phyloP scores from a whole-genome alignment of 306 rosid species.

The Quercus suber region DNA sequence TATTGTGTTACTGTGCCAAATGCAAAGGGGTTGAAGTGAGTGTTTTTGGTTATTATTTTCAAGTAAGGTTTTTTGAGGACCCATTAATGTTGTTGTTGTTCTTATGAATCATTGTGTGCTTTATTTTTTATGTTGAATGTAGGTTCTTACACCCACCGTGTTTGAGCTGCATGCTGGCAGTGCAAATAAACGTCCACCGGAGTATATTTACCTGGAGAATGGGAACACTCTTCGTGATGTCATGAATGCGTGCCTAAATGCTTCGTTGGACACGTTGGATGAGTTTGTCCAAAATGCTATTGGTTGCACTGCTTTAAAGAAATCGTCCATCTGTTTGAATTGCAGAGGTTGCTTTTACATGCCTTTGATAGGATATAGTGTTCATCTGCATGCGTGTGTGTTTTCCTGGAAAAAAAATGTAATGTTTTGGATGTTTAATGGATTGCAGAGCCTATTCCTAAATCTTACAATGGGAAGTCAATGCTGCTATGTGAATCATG shows the following conservation, averaged over 20 bases:
- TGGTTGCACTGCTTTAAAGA: conserved; percentile 50
- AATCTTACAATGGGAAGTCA: conserved; percentile 32
- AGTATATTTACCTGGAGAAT: conserved; percentile 65
- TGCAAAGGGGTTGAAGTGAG: conserved; percentile 73
- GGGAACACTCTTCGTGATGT: conserved; percentile 76
- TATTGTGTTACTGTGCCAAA: conserved; percentile 55
- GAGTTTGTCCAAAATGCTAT: conserved; percentile 49
- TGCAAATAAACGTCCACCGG: conserved; percentile 79
- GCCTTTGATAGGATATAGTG: background rate
- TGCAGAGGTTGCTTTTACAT: conserved; percentile 67
- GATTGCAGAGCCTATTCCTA: conserved; percentile 32
- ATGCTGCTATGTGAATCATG: conserved; percentile 63
- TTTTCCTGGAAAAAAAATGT: background rate
- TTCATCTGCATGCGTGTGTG: background rate
- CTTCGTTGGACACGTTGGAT: conserved; percentile 46
- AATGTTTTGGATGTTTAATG: conserved; percentile 8
- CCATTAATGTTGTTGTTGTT: background rate
- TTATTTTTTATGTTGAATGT: conserved; percentile 20
- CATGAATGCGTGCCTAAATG: conserved; percentile 51
- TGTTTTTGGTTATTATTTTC: background rate
- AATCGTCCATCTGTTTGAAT: conserved; percentile 56
- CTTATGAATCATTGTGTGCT: conserved; percentile 8
- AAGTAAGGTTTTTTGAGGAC: background rate
- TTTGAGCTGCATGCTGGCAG: conserved; percentile 95
- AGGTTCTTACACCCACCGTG: conserved; percentile 72